Evolutionary conservation across 352 stramenopile species (phyloP), one percentile per base, ranked within the genome.

Genomic region (Paralagenidium karlingii): DNA sequence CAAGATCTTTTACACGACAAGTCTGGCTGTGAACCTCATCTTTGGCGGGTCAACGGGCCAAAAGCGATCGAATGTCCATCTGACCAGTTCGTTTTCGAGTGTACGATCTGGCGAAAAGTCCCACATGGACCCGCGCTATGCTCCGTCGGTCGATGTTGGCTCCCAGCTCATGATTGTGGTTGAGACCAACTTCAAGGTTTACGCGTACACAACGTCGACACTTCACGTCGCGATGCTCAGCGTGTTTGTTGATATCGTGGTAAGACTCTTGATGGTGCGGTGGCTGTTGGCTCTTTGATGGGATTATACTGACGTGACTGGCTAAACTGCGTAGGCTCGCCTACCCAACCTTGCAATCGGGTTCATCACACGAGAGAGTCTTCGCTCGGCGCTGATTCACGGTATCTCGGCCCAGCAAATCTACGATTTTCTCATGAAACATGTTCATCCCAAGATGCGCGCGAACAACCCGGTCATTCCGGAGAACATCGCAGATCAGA

Each of bases 101-200:
- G 45, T 74, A 4, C 63, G 64, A 8, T 57, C 59, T 13, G 61
- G 61, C 0, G 18, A 60, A 12, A 65, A 60, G n/a, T 68, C 63
- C 5, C 66, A 76, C 36, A 42, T 63, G 5, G 49, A 70, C 18
- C 58, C 60, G 5, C 57, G 52, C 2, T 55, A 56, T 2, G 54
- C 46, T 12, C 38, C 53, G 18, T 56, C 64, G 18, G 18, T 38
- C 6, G 15, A 21, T 24, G 13, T 31, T 5, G 33, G n/a, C n/a
- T 20, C 49, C n/a, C 24, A 57, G 24, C 30, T 69, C 19, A 24
- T 41, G 16, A 67, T 94, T 29, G 79, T 94, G 20, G 82, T 94
- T 21, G 82, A 95, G 57, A 95, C 84, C 22, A 96, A 96, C 47
- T 96, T 94, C 51, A 91, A 96, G 56, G 55, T 94, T 7, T 91